phyloP scores from a whole-genome alignment of 257 asterid genomes.

The Lantana camara region DNA sequence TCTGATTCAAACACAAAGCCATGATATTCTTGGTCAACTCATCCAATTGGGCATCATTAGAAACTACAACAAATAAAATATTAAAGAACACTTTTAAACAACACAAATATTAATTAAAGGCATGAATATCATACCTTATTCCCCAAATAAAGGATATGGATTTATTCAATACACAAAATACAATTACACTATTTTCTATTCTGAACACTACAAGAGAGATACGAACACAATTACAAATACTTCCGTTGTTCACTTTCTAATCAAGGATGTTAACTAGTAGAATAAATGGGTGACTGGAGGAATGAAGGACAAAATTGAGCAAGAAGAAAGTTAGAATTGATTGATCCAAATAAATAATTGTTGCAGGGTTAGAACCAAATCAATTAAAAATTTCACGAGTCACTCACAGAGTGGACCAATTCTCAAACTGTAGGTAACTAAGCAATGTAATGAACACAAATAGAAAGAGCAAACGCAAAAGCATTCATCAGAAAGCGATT shows the following conservation, averaged over 20 bases:
- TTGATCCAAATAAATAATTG: not conserved
- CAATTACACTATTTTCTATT: too few species aligned
- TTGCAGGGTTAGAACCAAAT: not conserved
- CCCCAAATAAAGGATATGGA: too few species aligned
- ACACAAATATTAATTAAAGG: too few species aligned
- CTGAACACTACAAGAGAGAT: too few species aligned
- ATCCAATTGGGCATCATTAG: too few species aligned
- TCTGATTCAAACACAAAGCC: too few species aligned
- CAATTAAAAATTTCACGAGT: not conserved
- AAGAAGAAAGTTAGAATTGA: not conserved
- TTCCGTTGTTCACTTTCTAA: not conserved
- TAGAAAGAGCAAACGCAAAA: conserved; percentile 12
- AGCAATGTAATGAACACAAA: not conserved
- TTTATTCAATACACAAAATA: too few species aligned
- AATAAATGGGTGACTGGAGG: conserved; percentile 11
- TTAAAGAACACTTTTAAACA: too few species aligned
- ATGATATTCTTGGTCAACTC: too few species aligned
- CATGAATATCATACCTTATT: too few species aligned
- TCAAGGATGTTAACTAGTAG: not conserved
- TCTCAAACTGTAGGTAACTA: conserved; percentile 8
- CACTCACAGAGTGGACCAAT: conserved; percentile 4
- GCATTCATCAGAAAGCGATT: not conserved
- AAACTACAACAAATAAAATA: too few species aligned
- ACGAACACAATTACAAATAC: conserved; percentile 6
- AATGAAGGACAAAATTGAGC: not conserved